Percentiles rank a stretch among this genome's conserved stretches.
Evolutionary conservation across 139 green algal species (phyloP).

Genomic region (Spirogloea muscicola): DNA sequence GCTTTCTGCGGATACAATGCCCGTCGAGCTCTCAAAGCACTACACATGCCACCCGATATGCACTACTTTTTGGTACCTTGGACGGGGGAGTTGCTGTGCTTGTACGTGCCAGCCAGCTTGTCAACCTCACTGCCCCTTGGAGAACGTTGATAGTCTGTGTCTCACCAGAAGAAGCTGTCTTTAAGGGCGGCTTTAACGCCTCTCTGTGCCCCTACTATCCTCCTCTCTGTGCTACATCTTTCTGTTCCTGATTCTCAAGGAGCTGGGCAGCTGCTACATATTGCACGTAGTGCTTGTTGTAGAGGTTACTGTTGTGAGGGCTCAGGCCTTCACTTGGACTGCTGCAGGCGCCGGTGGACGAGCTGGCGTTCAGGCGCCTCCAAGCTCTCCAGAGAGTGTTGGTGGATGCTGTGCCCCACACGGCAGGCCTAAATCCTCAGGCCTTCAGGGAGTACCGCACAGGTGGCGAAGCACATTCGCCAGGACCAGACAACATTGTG

Average conservation of each 20-base stretch:
- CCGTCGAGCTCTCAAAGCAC: not conserved
- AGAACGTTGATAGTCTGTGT: not conserved
- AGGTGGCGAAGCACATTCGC: not conserved
- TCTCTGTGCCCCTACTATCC: too few relatives aligned
- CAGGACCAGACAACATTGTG: conserved; percentile 25
- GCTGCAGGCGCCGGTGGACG: conserved; percentile 39
- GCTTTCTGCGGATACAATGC: conserved; percentile 21
- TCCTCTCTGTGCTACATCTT: too few relatives aligned
- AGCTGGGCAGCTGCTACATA: not conserved
- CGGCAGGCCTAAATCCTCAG: conserved; percentile 42
- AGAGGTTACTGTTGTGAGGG: conserved; percentile 1
- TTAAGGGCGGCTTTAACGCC: too few relatives aligned
- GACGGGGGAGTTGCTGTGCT: conserved; percentile 15
- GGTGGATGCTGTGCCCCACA: conserved; percentile 24
- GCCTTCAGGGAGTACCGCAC: conserved; percentile 18
- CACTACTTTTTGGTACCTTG: not conserved
- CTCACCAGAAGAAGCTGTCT: too few relatives aligned
- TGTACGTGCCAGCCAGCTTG: too few relatives aligned
- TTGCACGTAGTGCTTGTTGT: not conserved
- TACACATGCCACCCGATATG: conserved; percentile 17
- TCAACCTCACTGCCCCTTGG: not conserved
- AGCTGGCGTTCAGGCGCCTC: conserved; percentile 39
- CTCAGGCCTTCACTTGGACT: conserved; percentile 16
- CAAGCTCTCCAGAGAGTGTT: conserved; percentile 27
- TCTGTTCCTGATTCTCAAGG: not conserved